Evolutionary conservation across 169 alveolate genomes (phyloP).

Genomic region (Eimeria sp.): DNA sequence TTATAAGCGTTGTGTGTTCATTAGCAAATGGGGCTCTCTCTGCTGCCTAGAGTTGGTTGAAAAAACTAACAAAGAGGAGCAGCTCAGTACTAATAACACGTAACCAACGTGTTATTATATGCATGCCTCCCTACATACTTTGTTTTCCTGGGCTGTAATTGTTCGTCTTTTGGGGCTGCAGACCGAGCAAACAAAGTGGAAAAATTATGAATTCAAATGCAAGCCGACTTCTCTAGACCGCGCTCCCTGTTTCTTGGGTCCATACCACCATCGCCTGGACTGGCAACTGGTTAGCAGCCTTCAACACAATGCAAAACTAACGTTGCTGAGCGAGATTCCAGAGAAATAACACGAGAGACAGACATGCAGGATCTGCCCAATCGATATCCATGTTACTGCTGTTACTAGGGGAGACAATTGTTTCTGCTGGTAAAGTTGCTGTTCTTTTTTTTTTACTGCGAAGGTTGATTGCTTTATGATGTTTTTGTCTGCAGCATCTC

Average conservation of each 20-base stretch:
- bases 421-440: background rate
- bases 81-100: no score
- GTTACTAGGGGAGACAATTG: background rate
- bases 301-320: background rate
- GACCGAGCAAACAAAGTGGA: slow-evolving; percentile 32
- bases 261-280: slow-evolving; percentile 84
- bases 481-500: slow-evolving; percentile 10
- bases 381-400: background rate
- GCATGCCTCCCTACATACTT: background rate
- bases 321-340: background rate
- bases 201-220: slow-evolving; percentile 71
- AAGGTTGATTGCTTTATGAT: background rate
- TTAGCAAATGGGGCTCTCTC: background rate
- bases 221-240: slow-evolving; percentile 74
- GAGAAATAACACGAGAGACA: background rate
- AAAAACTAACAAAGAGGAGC: no score
- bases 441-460: no score
- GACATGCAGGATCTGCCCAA: background rate
- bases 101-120: background rate
- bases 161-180: background rate
- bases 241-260: slow-evolving; percentile 71
- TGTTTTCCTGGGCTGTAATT: background rate
- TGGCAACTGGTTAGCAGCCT: slow-evolving; percentile 78
- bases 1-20: background rate
- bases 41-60: no score